These are phyloP conservation scores for Cladosporium phlei DNA, from an alignment of 2,329 filamentous ascomycete genomes.

Conservation along the genomic window DNA sequence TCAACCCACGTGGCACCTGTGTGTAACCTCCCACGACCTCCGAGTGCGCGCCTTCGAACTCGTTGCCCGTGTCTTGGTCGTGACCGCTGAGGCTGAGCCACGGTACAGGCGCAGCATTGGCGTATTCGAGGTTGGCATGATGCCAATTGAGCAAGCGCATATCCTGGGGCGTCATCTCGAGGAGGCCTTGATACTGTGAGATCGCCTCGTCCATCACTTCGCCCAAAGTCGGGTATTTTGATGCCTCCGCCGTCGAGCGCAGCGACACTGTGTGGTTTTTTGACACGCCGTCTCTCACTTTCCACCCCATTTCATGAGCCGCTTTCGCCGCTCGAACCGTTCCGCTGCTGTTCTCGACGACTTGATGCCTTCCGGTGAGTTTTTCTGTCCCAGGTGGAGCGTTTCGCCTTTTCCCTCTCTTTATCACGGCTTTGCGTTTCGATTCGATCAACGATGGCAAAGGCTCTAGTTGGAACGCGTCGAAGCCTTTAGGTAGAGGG, in stretches of 20 bases:
- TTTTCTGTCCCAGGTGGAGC: slow-evolving; percentile 51
- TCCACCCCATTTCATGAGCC: slow-evolving; percentile 78
- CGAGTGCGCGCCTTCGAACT: slow-evolving; percentile 91
- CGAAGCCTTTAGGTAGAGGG: slow-evolving; percentile 41
- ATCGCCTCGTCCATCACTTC: slow-evolving; percentile 92
- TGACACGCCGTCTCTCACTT: slow-evolving; percentile 57
- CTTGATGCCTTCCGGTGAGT: slow-evolving; percentile 68
- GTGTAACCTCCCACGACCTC: slow-evolving; percentile 94
- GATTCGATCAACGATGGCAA: slow-evolving; percentile 24
- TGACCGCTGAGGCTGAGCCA: slow-evolving; percentile 84
- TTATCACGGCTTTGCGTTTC: slow-evolving; percentile 27
- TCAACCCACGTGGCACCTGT: slow-evolving; percentile 81
- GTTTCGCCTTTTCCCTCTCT: slow-evolving; percentile 35
- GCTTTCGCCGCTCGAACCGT: slow-evolving; percentile 71
- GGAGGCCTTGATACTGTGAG: slow-evolving; percentile 74
- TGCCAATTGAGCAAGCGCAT: slow-evolving; percentile 95
- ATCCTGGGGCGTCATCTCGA: slow-evolving; percentile 80
- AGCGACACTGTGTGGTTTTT: slow-evolving; percentile 58
- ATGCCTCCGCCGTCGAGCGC: slow-evolving; percentile 58
- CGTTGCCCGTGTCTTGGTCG: slow-evolving; percentile 97
- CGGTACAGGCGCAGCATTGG: slow-evolving; percentile 84
- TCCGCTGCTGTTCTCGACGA: slow-evolving; percentile 63
- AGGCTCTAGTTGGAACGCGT: slow-evolving; percentile 29
- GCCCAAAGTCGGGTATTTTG: slow-evolving; percentile 68
- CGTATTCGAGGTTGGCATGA: slow-evolving; percentile 95